Evolutionary conservation across 164 flowering plant genomes (phyloP), one percentile per base, ranked within the genome.

Genomic region (grape (Vitis vinifera)): DNA sequence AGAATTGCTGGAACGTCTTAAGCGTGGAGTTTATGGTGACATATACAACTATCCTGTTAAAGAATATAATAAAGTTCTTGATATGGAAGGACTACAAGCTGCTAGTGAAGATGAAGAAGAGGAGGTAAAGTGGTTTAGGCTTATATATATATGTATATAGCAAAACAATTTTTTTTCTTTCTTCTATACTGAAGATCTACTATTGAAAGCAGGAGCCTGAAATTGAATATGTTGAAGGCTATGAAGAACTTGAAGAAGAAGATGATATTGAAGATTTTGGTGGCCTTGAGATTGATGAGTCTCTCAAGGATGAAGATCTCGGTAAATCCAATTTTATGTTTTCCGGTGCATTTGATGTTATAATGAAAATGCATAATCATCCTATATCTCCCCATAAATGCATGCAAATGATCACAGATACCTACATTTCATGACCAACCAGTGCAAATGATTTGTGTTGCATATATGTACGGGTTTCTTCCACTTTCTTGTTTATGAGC

Each of bases 1-100:
- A 65, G 98, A 93, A 69, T 70, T 94, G 76, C 74, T 94, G 50
- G 96, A 90, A 66, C 94, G 97, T 13, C 87, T 94, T 52, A 82
- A 82, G 59, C 81, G 63, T 62, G 96, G 97, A 70, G 84, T 87
- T 19, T 94, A 92, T 78, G 87, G 78, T 51, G 94, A 86, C 31
- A 93, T 92, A 76, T 89, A 87, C 73, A 92, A 91, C 63, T 81
- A 78, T 76, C 89, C 89, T 57, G 69, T 72, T 31, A 55, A 85
- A 2, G 62, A 77, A 66, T 94, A 72, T 62, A 71, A 82, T 7
- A 69, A 84, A 53, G 66, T 84, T 69, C 89, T 94, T 73, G 85
- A 86, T 67, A 68, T 47, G 72, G 82, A 80, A 64, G 82, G 63
- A 52, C 59, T 68, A 17, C 68, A 76, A 65, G 77, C 63, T 56